Evolutionary conservation across 2,329 filamentous ascomycete genomes (phyloP).

Genomic region (Colletotrichum chlorophyti): DNA sequence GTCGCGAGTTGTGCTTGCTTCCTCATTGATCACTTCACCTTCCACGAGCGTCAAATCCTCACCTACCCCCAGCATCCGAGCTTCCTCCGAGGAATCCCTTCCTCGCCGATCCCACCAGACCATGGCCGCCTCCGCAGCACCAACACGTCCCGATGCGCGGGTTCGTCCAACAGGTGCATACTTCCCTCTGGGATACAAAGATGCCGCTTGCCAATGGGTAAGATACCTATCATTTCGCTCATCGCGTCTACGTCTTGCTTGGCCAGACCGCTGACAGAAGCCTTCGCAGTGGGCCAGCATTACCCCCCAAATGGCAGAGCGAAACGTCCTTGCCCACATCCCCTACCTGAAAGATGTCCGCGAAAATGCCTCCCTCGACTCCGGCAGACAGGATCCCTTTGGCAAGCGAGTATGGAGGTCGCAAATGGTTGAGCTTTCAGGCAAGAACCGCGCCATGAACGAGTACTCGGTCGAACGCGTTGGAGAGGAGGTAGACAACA

Average conservation of each 20-base stretch:
- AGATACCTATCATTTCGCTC: conserved; percentile 38
- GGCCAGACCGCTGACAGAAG: conserved; percentile 26
- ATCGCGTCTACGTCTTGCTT: neutral
- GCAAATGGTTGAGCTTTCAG: conserved; percentile 81
- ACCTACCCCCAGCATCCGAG: conserved; percentile 4
- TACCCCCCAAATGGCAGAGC: conserved; percentile 84
- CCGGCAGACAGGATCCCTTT: conserved; percentile 71
- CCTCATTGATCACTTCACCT: conserved; percentile 26
- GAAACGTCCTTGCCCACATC: conserved; percentile 84
- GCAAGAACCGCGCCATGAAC: conserved; percentile 87
- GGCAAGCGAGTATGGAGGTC: conserved; percentile 88
- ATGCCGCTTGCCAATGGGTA: conserved; percentile 91
- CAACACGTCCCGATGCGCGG: conserved; percentile 11
- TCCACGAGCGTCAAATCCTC: conserved; percentile 19
- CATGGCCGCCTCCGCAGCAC: conserved; percentile 24
- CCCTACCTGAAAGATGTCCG: conserved; percentile 81
- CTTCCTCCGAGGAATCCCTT: conserved; percentile 15
- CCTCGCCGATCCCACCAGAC: conserved; percentile 26
- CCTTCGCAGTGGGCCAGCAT: conserved; percentile 77
- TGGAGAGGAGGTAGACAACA: conserved; percentile 81
- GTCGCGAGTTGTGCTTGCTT: conserved; percentile 46
- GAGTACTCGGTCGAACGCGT: conserved; percentile 90
- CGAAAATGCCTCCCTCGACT: conserved; percentile 61
- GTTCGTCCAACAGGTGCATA: conserved; percentile 46
- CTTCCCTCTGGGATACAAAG: conserved; percentile 91